Evolutionary conservation across 169 alveolate species (phyloP).

Genomic region (Cryptosporidium felis): DNA sequence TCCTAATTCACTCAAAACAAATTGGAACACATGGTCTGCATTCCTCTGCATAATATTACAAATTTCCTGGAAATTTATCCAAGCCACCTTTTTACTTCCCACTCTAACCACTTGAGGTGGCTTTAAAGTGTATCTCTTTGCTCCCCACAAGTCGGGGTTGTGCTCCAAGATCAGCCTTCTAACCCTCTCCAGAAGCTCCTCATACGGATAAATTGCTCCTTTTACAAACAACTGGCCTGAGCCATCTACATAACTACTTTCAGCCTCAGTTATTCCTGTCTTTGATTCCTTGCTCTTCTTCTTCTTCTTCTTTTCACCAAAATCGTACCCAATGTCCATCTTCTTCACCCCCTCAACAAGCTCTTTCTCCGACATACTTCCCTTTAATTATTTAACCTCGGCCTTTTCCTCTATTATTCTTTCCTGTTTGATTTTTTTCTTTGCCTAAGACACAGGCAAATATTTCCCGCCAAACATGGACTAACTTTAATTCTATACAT

Average conservation of each 20-base stretch:
- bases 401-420: not conserved
- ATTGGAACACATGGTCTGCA: slow-evolving; percentile 92
- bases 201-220: slow-evolving; percentile 87
- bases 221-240: slow-evolving; percentile 82
- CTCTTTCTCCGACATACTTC: slow-evolving; percentile 64
- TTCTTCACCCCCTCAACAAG: slow-evolving; percentile 52
- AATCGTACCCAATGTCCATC: slow-evolving; percentile 75
- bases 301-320: slow-evolving; percentile 88
- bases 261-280: slow-evolving; percentile 76
- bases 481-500: too few species aligned
- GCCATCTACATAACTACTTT: slow-evolving; percentile 77
- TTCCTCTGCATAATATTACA: slow-evolving; percentile 90
- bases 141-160: slow-evolving; percentile 89
- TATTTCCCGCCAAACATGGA: slow-evolving; percentile 2
- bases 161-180: slow-evolving; percentile 84
- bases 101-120: slow-evolving; percentile 95
- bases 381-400: not conserved
- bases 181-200: slow-evolving; percentile 87
- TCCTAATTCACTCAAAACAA: slow-evolving; percentile 93
- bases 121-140: slow-evolving; percentile 86
- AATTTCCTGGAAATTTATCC: slow-evolving; percentile 93
- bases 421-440: not conserved
- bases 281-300: slow-evolving; percentile 78
- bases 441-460: not conserved
- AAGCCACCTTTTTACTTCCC: slow-evolving; percentile 94